Base-by-base conservation (phyloP, 345 rosid species). In the Pugionium dolabratum region DNA sequence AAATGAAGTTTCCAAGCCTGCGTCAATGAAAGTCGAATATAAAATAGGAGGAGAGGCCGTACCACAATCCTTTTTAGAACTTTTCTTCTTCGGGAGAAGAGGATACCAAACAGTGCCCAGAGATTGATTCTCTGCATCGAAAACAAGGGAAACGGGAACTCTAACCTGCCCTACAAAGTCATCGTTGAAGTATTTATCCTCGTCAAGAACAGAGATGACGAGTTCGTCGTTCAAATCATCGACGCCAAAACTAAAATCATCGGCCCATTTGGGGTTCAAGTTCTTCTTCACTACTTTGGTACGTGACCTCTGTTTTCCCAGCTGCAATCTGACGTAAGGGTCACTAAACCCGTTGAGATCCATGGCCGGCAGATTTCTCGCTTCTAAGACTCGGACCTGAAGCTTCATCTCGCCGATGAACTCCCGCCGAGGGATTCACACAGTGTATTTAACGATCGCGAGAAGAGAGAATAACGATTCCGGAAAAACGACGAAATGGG, bases 171-270 rank as follows among this genome's bases (percentile, higher is more conserved):
- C 99, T 3, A 94, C 79, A 57, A 90, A 88, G 73, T 90, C 99
- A 47, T 94, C 95, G 35, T 80, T 82, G 80, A 88, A 88, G 79
- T 86, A 94, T 81, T 80, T 86, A 67, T 90, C 99, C 78, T 90
- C 99, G 10, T 94, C 96, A 64, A 90, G 71, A 42, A 94, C 97
- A 72, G 82, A 74, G 36, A 94, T 62, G 11, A 83, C 72, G 64
- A 94, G 90, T 71, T 88, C 97, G 27, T 88, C 97, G 3, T 80
- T 80, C 88, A 94, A 83, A 75, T 94, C 99, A 35, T 90, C 99
- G n/a, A 90, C 99, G 75, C 75, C 81, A 80, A 94, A 90, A 76
- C 83, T 71, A 67, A 94, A 90, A 49, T 88, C 99, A 69, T 90
- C 97, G 9, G 82, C 85, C 99, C 99, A 94, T 73, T 46, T 84